Base-by-base conservation (phyloP, 345 rosid species). In the Nasturtium officinale region DNA sequence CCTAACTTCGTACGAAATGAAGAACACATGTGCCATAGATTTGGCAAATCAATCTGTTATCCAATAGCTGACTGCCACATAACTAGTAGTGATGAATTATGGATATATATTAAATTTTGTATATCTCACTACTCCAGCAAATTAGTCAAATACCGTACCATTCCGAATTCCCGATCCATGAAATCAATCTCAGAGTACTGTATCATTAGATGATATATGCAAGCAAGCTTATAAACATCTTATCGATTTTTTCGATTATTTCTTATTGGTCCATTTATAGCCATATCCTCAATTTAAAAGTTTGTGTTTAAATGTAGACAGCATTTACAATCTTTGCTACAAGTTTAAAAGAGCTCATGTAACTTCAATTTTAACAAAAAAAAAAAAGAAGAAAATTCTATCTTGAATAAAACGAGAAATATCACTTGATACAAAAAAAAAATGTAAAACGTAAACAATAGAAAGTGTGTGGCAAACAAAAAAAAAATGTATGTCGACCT, bases 11-110 rank as follows among this genome's bases (percentile, higher is more conserved):
- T 72, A 72, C 30, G 76, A 63, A 53, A 53, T 40, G 70, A 54
- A 72, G 47, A 56, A 53, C 28, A 62, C 77, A 43, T 73, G 64
- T 73, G 70, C 63, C 37, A 54, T 7, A 73, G 57, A 63, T 73
- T 63, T 73, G 63, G 56, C 37, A n/a, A 29, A 63, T 43, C 64
- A 32, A 54, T 28, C 13, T 52, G 42, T 1, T 38, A 40, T 13
- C 56, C 46, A 72, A 21, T 62, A 28, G 2, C 4, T 42, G 17
- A 40, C 20, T 3, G 55, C n/a, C 70, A 72, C 37, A 26, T 61
- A 43, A 28, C 40, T 20, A 11, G 10, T 61, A 21, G 20, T 48
- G 21, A n/a, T 42, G n/a, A 54, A 11, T 16, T 26, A 11, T 10
- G 28, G 43, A 57, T 57, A 2, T 2, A 7, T 1, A 23, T 15